Base-by-base conservation (phyloP, 257 asterid genomes). In the Marsdenia floribunda region DNA sequence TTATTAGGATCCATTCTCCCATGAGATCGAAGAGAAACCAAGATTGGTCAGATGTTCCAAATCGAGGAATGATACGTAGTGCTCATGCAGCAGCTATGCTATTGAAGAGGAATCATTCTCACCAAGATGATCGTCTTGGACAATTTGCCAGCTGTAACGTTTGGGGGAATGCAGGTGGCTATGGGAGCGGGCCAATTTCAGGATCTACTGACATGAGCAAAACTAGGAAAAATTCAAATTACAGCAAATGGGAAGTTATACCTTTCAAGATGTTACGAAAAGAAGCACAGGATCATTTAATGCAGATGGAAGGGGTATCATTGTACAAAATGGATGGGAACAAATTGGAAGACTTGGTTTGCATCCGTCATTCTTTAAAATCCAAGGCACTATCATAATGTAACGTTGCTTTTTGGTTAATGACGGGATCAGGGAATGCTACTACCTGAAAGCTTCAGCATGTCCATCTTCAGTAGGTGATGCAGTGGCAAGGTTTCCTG, bases 1-100 rank as follows among this genome's bases (percentile, higher is more conserved):
- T 94, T 60, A 90, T 95, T 73, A 82, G 98, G 85, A 95, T 95
- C 86, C 99, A 95, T 83, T 95, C 99, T 86, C 99, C 98, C 63
- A 92, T 95, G 99, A 86, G 98, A 87, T 93, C 96, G 73, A 78
- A 82, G 80, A 88, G 96, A 83, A 88, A 87, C 84, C 90, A 86
- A 76, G 96, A 89, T 77, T 95, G 98, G 99, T 92, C 98, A 21
- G 93, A 90, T 80, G 81, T 92, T 68, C 97, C 97, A 35, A 86
- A 85, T 78, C 89, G 90, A 77, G 98, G 87, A 82, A 77, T 85
- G 84, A 88, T 90, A 83, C 82, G 82, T 76, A 86, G 80, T 52
- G 98, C 98, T 83, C 98, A 93, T 76, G 72, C 85, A 24, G 96
- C 96, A 66, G 97, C 93, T 64, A 84, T 90, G 75, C 90, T 78